Evolutionary conservation across 2,329 filamentous ascomycete genomes (phyloP), one percentile per base, ranked within the genome.

Genomic region (Exophiala xenobiotica): DNA sequence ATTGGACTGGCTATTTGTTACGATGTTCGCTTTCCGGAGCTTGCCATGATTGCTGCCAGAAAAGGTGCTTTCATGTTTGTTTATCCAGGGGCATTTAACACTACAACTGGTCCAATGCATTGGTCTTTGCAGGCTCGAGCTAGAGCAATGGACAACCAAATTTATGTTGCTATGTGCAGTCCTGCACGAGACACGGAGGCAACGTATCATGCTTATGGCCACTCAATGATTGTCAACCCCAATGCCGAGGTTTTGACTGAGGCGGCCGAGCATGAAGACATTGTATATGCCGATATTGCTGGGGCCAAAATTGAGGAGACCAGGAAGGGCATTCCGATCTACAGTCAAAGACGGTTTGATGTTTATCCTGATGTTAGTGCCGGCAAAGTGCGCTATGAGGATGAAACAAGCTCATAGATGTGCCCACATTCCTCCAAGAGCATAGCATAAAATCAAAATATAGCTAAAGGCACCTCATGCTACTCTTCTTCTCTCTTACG

Each of bases 81-180:
- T 14, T 97, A 96, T 70, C 93, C 93, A 0, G 93, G 90, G n/a
- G 93, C 93, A 1, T 99, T 99, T 78, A 99, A 97, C 71, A 77
- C 88, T 54, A 96, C 90, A 0, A 99, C 93, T 0, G 93, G 93
- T 0, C 86, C 88, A 4, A 71, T 97, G 68, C 93, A 99, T 71
- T 99, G 93, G 93, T 80, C 84, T 51, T 74, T 99, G 60, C 81
- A 88, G 63, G 92, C 85, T 1, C 81, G 88, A 59, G 90, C 87
- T 11, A 78, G 93, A 56, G 93, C 92, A 4, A 79, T 95, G 62
- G 92, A 99, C 66, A 97, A 97, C 67, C 90, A 99, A 76, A 75
- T 95, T 7, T 97, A 95, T 69, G 90, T 97, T 9, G 93, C 85
- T 26, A 73, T 99, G 68, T 99, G 93, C 74, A 93, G 88, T 67